These are phyloP conservation scores for Gossypium herbaceum DNA, from an alignment of 345 rosid genomes.

Conservation along the genomic window DNA sequence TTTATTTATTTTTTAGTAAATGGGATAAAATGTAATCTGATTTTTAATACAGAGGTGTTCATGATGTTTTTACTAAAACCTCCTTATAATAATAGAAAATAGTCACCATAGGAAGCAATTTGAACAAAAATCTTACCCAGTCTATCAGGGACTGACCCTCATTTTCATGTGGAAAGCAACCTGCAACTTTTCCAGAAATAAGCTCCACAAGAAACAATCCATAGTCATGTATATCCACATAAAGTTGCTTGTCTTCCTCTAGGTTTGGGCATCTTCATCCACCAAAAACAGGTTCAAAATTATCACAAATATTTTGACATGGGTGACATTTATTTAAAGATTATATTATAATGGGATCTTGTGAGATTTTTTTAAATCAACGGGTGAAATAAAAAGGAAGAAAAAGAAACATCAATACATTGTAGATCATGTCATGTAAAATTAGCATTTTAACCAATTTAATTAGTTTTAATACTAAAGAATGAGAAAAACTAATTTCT, in stretches of 20 bases:
- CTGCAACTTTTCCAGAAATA: conserved; percentile 37
- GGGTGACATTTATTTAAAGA: too few relatives aligned
- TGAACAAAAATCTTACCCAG: conserved; percentile 33
- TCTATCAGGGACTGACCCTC: conserved; percentile 27
- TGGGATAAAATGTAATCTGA: rapidly evolving
- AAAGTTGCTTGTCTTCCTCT: conserved; percentile 25
- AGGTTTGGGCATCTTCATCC: conserved; percentile 21
- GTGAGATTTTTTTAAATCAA: too few relatives aligned
- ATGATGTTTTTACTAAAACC: not conserved
- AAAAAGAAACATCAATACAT: too few relatives aligned
- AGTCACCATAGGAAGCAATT: not conserved
- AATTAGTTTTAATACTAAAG: too few relatives aligned
- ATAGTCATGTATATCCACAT: conserved; percentile 36
- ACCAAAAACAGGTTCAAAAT: not conserved
- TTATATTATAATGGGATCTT: too few relatives aligned
- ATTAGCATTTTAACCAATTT: too few relatives aligned
- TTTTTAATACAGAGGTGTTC: rapidly evolving
- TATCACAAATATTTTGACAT: not conserved
- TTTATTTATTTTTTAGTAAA: too few relatives aligned
- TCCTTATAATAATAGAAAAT: not conserved
- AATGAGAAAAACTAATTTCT: too few relatives aligned
- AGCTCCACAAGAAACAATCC: conserved; percentile 44
- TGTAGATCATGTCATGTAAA: too few relatives aligned
- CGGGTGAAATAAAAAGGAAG: too few relatives aligned
- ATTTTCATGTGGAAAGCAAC: conserved; percentile 14